Evolutionary conservation across 257 asterid genomes (phyloP), one percentile per base, ranked within the genome.

Genomic region (Galeopsis tetrahit): DNA sequence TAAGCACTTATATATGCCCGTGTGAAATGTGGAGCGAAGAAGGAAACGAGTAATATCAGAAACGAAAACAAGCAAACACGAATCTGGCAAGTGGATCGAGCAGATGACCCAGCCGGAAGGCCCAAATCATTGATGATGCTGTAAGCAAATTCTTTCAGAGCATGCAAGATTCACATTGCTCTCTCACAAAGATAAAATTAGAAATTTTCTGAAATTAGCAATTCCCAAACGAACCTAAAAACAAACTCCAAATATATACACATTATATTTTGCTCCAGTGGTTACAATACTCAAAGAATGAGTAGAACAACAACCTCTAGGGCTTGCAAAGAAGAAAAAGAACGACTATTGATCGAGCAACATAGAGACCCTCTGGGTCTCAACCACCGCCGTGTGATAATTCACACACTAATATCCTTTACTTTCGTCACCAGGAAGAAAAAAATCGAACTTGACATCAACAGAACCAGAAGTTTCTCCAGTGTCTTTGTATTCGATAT

Each of bases 381-480:
- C 77, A 57, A 69, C 11, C 38, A 71, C 65, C 76, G 33, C 63
- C 44, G 21, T 73, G 15, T 7, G 1, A 3, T 56, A 1, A 5
- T 69, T 76, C 75, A 76, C 74, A 79, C 67, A n/a, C 73, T 69
- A 69, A 66, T 76, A 58, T 68, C 76, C 64, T 75, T 63, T 76
- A 40, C 82, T 32, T 32, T 85, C 61, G 63, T 91, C 91, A 43
- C 84, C 73, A 10, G 98, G 97, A 73, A 90, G n/a, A 73, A 83
- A 92, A 75, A 95, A 95, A 65, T 95, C 99, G 4, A 95, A 95
- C 82, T 84, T 95, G 36, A 95, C 99, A 78, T 95, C 99, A 56
- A 95, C 96, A 1, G 97, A 87, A 60, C 99, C 99, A 31, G 97
- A 90, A 38, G 32, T 74, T 74, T 85, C 90, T 46, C 98, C 99